Percentiles rank a stretch among this genome's conserved stretches.
These are phyloP conservation scores for Blastobotrys malaysiensis DNA, from an alignment of 1,139 yeast species.

Conservation along the genomic window DNA sequence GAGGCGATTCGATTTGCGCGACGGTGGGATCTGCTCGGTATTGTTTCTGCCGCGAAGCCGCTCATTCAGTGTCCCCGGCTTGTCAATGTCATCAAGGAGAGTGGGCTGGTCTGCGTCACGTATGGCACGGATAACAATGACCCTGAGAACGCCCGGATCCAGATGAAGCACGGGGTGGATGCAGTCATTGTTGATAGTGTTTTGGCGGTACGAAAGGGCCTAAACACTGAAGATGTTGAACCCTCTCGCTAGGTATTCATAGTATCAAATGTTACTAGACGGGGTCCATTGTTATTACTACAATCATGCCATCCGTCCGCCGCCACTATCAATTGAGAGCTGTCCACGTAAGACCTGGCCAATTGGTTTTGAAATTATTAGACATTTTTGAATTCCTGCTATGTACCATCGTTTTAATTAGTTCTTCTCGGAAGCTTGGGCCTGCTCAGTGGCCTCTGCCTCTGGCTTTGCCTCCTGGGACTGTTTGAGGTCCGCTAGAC, in stretches of 20 bases:
- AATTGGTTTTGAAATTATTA: no score
- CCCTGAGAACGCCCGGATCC: constrained; percentile 78
- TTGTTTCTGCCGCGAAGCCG: constrained; percentile 85
- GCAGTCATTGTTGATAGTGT: constrained; percentile 97
- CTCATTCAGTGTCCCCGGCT: constrained; percentile 82
- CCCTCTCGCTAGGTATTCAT: background rate
- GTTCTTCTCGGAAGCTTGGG: constrained; percentile 12
- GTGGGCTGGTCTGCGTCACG: constrained; percentile 90
- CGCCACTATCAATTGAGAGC: no score
- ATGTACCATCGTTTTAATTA: constrained; percentile 2
- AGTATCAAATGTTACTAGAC: background rate
- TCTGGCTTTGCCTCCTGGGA: constrained; percentile 10
- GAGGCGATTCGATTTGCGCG: constrained; percentile 88
- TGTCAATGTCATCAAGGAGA: constrained; percentile 80
- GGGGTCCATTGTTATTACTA: background rate
- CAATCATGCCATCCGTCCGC: no score
- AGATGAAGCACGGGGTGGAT: constrained; percentile 92
- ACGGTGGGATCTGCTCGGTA: constrained; percentile 88
- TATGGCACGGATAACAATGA: constrained; percentile 83
- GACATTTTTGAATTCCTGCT: background rate
- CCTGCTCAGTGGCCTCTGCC: background rate
- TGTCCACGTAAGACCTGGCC: no score
- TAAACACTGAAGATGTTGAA: constrained; percentile 33
- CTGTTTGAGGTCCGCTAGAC: constrained; percentile 58
- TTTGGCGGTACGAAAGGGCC: constrained; percentile 82